Evolutionary conservation across 768 basidiomycete genomes (phyloP), one percentile per base, ranked within the genome.

Genomic region (Leccinum ochraceum): DNA sequence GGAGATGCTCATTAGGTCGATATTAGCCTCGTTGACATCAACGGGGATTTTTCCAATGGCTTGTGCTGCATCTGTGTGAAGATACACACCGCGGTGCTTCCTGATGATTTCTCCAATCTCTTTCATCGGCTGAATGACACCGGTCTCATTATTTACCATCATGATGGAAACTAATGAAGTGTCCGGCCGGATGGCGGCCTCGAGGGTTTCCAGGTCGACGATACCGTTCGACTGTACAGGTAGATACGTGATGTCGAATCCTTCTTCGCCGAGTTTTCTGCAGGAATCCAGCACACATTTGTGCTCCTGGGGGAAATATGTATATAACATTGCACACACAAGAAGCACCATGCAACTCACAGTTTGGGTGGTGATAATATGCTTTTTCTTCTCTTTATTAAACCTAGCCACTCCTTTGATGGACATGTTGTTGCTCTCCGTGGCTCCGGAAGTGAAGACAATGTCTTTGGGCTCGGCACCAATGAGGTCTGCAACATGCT

Each of bases 241-340:
- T n/a, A 99, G 82, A 76, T 98, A 99, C 13, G 97, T 98, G 59
- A 98, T 81, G 55, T 98, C 96, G 75, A 98, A 98, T 4, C 96
- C 97, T 77, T 98, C 95, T 74, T 98, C 95, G 20, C 90, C 84
- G 7, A 99, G 84, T 72, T 92, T 94, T 69, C 97, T 86, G 78
- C 95, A 98, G 4, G 96, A 98, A 75, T 99, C 97, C 53, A 98
- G 83, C 0, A 99, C 97, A 72, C 97, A 99, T 81, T 99, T 99
- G 77, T 99, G 97, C 75, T 99, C 97, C 90, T 95, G 52, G 24
- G 62, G 52, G 53, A 66, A n/a, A 42, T 34, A 48, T 37, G 53
- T 56, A 60, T 28, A 51, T 50, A 48, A 58, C 42, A 53, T 26
- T 52, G 36, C 11, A 48, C 39, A 13, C 5, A 36, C 51, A 55